Evolutionary conservation across 169 alveolate species (phyloP).

Genomic region (Eimeria sp.): DNA sequence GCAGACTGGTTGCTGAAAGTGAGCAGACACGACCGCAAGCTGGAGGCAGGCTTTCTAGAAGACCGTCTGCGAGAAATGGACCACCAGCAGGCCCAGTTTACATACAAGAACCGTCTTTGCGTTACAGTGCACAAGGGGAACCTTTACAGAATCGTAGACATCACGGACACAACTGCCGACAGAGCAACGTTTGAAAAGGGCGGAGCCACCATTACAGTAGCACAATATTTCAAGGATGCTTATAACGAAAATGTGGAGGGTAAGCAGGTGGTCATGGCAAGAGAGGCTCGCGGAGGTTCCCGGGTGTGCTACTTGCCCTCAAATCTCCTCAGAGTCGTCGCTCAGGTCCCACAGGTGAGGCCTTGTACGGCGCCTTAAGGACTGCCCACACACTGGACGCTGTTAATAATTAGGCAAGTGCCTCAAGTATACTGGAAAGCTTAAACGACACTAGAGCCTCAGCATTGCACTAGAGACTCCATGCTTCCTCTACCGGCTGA

Average conservation of each 20-base stretch:
- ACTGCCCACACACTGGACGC: background rate
- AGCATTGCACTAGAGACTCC: background rate
- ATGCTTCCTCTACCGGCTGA: background rate
- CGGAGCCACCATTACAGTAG: constrained; percentile 30
- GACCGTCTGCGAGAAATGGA: constrained; percentile 46
- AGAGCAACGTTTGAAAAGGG: constrained; percentile 52
- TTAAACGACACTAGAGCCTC: background rate
- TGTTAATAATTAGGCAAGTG: background rate
- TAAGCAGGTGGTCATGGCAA: constrained; percentile 20
- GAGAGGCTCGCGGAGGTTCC: constrained; percentile 62
- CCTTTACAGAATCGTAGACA: constrained; percentile 35
- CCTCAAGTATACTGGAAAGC: background rate
- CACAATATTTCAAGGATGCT: constrained; percentile 50
- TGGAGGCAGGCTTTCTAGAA: constrained; percentile 36
- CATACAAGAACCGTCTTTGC: constrained; percentile 64
- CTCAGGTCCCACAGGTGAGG: constrained; percentile 54
- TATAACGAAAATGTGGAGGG: constrained; percentile 45
- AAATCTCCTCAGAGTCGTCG: constrained; percentile 52
- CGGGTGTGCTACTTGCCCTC: constrained; percentile 51
- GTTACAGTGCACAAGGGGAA: constrained; percentile 63
- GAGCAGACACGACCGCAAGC: constrained; percentile 73
- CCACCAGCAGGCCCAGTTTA: constrained; percentile 24
- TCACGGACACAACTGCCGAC: constrained; percentile 64
- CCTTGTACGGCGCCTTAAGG: background rate
- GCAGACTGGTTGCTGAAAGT: constrained; percentile 52